phyloP scores from a whole-genome alignment of 1,284 basidiomycete genomes.

The Violaceomyces palustris region DNA sequence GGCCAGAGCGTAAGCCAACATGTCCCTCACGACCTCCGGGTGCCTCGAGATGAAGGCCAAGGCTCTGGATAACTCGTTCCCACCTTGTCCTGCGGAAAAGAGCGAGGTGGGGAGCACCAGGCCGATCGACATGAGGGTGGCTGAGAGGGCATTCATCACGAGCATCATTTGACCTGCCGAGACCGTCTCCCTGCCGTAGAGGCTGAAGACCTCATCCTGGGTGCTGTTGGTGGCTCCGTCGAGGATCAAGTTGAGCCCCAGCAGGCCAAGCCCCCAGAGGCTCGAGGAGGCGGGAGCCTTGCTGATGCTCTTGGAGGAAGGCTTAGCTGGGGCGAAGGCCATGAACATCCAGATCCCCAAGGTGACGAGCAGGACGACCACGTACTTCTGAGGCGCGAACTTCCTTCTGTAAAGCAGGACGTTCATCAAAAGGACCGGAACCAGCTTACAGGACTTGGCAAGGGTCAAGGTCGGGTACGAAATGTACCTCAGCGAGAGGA shows the following conservation, averaged over 20 bases:
- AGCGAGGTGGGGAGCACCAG: slow-evolving; percentile 62
- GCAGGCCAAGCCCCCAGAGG: slow-evolving; percentile 60
- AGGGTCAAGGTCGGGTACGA: slow-evolving; percentile 98
- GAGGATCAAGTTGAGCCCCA: slow-evolving; percentile 78
- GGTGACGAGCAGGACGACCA: slow-evolving; percentile 63
- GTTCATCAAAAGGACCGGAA: slow-evolving; percentile 94
- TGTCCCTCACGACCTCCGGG: slow-evolving; percentile 70
- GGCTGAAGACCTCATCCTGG: slow-evolving; percentile 91
- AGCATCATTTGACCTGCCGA: slow-evolving; percentile 99
- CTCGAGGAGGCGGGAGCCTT: slow-evolving; percentile 32
- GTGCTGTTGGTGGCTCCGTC: slow-evolving; percentile 96
- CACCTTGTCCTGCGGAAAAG: slow-evolving; percentile 19
- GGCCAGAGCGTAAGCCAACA: slow-evolving; percentile 79
- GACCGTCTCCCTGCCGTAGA: slow-evolving; percentile 58
- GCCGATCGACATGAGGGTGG: slow-evolving; percentile 27
- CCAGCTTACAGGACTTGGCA: slow-evolving; percentile 96
- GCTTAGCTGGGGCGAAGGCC: slow-evolving; percentile 57
- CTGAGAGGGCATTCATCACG: slow-evolving; percentile 76
- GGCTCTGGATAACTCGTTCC: slow-evolving; percentile 20
- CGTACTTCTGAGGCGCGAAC: slow-evolving; percentile 52
- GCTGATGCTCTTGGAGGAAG: slow-evolving; percentile 53
- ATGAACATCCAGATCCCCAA: slow-evolving; percentile 91
- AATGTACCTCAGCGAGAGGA: slow-evolving; percentile 87
- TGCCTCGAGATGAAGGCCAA: slow-evolving; percentile 68
- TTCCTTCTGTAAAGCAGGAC: slow-evolving; percentile 57